Evolutionary conservation across 805 yeast species (phyloP).

Genomic region (Hanseniaspora lachancei): DNA sequence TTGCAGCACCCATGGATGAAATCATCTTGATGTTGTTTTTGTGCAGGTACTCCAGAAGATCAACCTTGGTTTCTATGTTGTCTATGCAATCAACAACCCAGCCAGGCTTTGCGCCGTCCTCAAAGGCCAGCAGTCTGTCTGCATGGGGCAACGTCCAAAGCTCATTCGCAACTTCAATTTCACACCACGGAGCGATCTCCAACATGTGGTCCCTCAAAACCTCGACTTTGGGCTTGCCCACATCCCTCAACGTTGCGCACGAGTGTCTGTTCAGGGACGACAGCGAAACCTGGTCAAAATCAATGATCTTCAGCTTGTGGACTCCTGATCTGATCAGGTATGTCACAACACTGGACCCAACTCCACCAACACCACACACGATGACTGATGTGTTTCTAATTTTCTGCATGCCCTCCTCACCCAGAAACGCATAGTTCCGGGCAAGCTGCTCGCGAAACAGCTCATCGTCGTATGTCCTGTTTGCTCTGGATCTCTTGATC

Average conservation of each 20-base stretch:
- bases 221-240: slow-evolving; percentile 80
- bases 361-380: slow-evolving; percentile 94
- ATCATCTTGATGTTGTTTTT: slow-evolving; percentile 51
- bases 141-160: slow-evolving; percentile 63
- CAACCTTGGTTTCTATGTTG: slow-evolving; percentile 93
- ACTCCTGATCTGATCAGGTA: slow-evolving; percentile 89
- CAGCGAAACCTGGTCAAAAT: slow-evolving; percentile 90
- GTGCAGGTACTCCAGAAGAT: slow-evolving; percentile 62
- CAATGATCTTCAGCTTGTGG: slow-evolving; percentile 63
- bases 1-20: slow-evolving; percentile 94
- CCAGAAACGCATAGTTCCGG: slow-evolving; percentile 81
- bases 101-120: slow-evolving; percentile 45
- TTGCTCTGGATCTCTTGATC: neutral
- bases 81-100: slow-evolving; percentile 91
- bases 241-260: slow-evolving; percentile 81
- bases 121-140: slow-evolving; percentile 39
- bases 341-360: slow-evolving; percentile 90
- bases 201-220: slow-evolving; percentile 56
- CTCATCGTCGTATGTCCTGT: slow-evolving; percentile 40
- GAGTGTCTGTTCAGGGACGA: slow-evolving; percentile 90
- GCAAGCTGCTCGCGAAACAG: slow-evolving; percentile 85
- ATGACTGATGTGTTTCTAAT: slow-evolving; percentile 61
- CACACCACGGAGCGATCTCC: slow-evolving; percentile 87
- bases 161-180: slow-evolving; percentile 62
- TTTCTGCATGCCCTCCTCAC: slow-evolving; percentile 67